phyloP scores from a whole-genome alignment of 2,329 filamentous ascomycete species.

The Endoconidiophora laricicola region DNA sequence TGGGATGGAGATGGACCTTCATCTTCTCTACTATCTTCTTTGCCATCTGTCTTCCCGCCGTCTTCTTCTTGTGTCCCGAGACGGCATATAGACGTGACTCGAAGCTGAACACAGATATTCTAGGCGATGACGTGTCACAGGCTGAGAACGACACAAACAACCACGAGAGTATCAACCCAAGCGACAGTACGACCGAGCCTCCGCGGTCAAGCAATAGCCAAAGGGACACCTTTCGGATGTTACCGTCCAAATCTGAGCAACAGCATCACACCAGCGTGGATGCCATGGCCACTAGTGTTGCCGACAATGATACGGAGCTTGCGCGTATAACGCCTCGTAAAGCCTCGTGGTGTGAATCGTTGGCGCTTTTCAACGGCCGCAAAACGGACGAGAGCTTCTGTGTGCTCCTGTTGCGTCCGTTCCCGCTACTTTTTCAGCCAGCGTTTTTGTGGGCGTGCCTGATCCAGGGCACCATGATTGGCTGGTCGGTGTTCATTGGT shows the following conservation, averaged over 20 bases:
- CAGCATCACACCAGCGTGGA: background rate
- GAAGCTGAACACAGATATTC: constrained; percentile 53
- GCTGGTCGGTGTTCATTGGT: constrained; percentile 88
- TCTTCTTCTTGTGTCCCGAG: constrained; percentile 72
- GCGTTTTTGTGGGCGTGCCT: constrained; percentile 66
- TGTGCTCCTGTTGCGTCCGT: constrained; percentile 50
- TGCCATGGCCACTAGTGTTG: background rate
- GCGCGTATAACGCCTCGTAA: constrained; percentile 22
- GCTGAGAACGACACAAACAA: background rate
- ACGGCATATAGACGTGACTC: constrained; percentile 50
- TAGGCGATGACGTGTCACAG: constrained; percentile 20
- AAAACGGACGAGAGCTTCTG: constrained; percentile 63
- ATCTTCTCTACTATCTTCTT: constrained; percentile 78
- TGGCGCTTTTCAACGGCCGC: constrained; percentile 62
- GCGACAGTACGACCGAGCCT: too few relatives aligned
- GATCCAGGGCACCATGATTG: constrained; percentile 78
- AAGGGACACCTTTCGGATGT: background rate
- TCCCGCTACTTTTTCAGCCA: constrained; percentile 70
- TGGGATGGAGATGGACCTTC: constrained; percentile 81
- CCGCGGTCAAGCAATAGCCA: background rate
- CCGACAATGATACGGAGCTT: background rate
- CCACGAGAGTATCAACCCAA: background rate
- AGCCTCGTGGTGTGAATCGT: constrained; percentile 42
- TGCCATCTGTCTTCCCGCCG: constrained; percentile 47
- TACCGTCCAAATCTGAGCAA: constrained; percentile 1